Evolutionary conservation across 169 alveolate genomes (phyloP).

Genomic region (Plasmodium chabaudi): DNA sequence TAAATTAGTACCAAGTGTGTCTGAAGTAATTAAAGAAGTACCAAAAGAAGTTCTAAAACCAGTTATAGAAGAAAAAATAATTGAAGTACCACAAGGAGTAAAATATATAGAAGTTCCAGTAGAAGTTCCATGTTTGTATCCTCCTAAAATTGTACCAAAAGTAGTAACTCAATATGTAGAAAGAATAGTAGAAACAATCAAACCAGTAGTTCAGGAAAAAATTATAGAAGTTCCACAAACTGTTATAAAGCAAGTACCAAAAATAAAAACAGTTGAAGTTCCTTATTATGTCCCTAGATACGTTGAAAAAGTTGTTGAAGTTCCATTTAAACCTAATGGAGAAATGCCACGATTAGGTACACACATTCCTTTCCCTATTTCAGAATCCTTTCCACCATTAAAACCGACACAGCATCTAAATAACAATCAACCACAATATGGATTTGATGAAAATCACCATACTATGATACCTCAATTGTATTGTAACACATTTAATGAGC

Average conservation of each 20-base stretch:
- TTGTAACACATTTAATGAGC: conserved; percentile 52
- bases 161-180: conserved; percentile 88
- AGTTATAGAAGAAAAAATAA: conserved; percentile 89
- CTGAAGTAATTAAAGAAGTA: conserved; percentile 86
- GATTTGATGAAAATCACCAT: conserved; percentile 29
- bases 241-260: conserved; percentile 87
- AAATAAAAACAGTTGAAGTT: conserved; percentile 88
- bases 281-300: conserved; percentile 90
- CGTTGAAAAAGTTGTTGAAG: conserved; percentile 88
- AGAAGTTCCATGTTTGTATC: conserved; percentile 89
- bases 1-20: conserved; percentile 85
- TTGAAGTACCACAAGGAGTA: conserved; percentile 90
- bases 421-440: conserved; percentile 18
- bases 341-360: conserved; percentile 75
- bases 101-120: conserved; percentile 90
- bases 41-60: conserved; percentile 88
- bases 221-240: conserved; percentile 88
- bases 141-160: conserved; percentile 89
- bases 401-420: conserved; percentile 72
- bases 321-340: conserved; percentile 87
- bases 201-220: conserved; percentile 88
- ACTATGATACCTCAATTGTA: conserved; percentile 16
- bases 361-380: conserved; percentile 68
- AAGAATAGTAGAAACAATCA: conserved; percentile 86
- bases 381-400: conserved; percentile 76